Percentiles rank a stretch among this genome's conserved stretches.
phyloP scores from a whole-genome alignment of 2,329 filamentous ascomycete genomes.

The Cladorrhinum sp. region DNA sequence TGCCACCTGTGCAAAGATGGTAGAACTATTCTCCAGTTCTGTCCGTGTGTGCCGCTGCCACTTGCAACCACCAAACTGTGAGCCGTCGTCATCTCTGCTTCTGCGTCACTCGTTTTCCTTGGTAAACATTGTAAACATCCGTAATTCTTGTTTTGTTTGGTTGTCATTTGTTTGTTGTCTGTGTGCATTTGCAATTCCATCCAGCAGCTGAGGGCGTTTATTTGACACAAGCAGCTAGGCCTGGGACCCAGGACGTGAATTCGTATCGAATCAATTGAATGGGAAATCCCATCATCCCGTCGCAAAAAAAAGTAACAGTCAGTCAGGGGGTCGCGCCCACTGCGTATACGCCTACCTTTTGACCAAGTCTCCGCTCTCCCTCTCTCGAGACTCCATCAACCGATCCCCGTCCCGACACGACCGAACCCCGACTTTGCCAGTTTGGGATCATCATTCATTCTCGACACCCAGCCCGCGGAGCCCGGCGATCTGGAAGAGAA shows the following conservation, averaged over 20 bases:
- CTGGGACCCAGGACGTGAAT: neutral
- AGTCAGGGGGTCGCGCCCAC: neutral
- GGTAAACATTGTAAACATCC: neutral
- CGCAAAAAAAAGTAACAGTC: neutral
- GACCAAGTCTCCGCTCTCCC: neutral
- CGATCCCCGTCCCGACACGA: neutral
- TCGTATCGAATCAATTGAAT: neutral
- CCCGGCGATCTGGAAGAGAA: neutral
- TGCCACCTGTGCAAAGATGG: constrained; percentile 15
- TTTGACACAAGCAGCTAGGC: neutral
- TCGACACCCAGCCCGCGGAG: neutral
- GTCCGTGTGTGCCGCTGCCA: neutral
- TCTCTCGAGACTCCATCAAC: neutral
- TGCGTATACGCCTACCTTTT: neutral
- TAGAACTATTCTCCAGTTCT: too few species aligned
- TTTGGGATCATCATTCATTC: neutral
- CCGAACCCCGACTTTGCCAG: neutral
- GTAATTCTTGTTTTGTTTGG: too few species aligned
- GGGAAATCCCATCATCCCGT: neutral
- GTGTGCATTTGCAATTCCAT: neutral
- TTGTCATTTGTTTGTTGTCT: neutral
- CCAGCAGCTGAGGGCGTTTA: neutral
- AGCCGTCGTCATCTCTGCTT: neutral
- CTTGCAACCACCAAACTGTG: neutral
- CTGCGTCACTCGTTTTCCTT: neutral